These are phyloP conservation scores for Rosa multiflora DNA, from an alignment of 306 rosid species.

Conservation along the genomic window DNA sequence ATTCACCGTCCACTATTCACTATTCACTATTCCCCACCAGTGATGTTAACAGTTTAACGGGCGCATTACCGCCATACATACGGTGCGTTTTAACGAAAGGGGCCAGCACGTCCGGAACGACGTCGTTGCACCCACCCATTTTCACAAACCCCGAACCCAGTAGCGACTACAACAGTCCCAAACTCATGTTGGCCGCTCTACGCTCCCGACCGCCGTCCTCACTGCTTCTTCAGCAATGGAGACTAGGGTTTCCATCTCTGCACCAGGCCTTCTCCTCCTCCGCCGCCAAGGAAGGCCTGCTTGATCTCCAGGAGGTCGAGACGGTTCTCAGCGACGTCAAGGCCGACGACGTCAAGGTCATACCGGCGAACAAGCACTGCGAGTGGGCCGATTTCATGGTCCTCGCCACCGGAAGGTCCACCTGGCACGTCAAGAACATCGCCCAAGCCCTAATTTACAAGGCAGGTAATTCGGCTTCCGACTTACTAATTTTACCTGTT, in stretches of 20 bases:
- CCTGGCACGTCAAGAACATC: constrained; percentile 94
- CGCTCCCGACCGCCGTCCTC: constrained; percentile 30
- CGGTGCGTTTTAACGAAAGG: background rate
- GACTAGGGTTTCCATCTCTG: constrained; percentile 32
- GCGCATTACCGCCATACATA: background rate
- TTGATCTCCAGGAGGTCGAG: constrained; percentile 76
- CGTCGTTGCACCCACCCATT: background rate
- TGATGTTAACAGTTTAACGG: background rate
- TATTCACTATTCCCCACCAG: background rate
- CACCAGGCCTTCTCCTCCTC: constrained; percentile 23
- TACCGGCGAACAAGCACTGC: constrained; percentile 49
- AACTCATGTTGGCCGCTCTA: constrained; percentile 42
- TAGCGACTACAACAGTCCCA: background rate
- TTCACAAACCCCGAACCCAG: background rate
- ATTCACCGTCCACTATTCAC: no score
- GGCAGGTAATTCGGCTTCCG: constrained; percentile 33
- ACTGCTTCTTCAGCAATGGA: constrained; percentile 40
- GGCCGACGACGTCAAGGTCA: constrained; percentile 79
- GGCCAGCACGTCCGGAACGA: background rate
- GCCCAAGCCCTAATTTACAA: constrained; percentile 91
- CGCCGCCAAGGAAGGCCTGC: constrained; percentile 21
- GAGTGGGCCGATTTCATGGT: constrained; percentile 93
- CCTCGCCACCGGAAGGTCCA: constrained; percentile 82
- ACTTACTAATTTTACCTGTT: background rate
- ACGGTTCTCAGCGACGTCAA: constrained; percentile 72